Evolutionary conservation across 1,139 yeast species (phyloP).

Genomic region (Citeromyces hawaiiensis): DNA sequence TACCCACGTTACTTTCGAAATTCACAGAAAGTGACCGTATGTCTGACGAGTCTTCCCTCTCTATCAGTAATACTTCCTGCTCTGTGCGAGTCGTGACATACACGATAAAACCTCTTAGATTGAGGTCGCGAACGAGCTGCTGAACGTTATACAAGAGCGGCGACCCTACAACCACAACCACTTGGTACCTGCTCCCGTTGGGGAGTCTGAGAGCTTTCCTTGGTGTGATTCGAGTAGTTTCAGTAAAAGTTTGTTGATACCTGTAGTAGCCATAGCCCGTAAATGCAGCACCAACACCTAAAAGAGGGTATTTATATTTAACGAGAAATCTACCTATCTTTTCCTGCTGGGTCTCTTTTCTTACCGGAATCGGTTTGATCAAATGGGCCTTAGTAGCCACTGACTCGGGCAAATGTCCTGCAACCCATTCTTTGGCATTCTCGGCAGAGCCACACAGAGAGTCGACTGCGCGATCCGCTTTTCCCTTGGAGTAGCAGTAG

Average conservation of each 20-base stretch:
- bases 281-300: background rate
- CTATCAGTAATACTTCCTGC: conserved; percentile 46
- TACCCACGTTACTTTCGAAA: background rate
- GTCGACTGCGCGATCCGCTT: background rate
- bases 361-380: background rate
- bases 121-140: conserved; percentile 59
- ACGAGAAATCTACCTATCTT: background rate
- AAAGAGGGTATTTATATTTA: background rate
- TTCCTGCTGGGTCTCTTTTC: background rate
- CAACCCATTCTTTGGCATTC: background rate
- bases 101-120: conserved; percentile 68
- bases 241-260: background rate
- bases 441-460: background rate
- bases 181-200: conserved; percentile 68
- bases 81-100: conserved; percentile 60
- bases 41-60: conserved; percentile 36
- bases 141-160: conserved; percentile 68
- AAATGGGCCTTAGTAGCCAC: background rate
- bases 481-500: background rate
- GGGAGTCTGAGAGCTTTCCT: conserved; percentile 36
- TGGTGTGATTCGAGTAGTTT: background rate
- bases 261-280: background rate
- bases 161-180: conserved; percentile 61
- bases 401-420: background rate
- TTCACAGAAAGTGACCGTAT: conserved; percentile 35